Base-by-base conservation (phyloP, 495 filamentous ascomycete genomes). In the Hyphodiscus hymeniophilus region DNA sequence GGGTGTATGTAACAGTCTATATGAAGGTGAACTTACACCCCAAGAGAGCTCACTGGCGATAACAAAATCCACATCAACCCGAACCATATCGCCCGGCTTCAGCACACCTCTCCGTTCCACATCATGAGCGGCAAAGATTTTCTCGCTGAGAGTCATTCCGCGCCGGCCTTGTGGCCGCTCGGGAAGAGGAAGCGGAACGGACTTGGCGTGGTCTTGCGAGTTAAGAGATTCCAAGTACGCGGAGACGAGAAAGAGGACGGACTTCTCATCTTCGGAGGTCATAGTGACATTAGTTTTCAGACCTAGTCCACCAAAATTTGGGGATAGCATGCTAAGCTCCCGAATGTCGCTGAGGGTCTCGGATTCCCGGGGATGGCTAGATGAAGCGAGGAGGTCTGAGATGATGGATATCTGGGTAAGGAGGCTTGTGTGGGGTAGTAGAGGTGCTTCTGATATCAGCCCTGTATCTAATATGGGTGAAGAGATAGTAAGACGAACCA, bases 111-210 rank as follows among this genome's bases (percentile, higher is more conserved):
- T 56, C 7, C 59, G 26, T 1, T 56, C 45, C 20, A 67, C 43
- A 42, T 68, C 68, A 50, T 69, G 66, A 32, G 57, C 45, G 0
- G 66, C 68, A 47, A 71, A 64, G 11, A 71, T 66, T 45, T 71
- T 70, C 45, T 69, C 67, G 7, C 63, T 59, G 6, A 70, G 34
- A 0, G 64, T 70, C 68, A 71, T 71, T 7, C 57, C 60, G 20
- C 61, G 60, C 21, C 63, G 52, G 1, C 58, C 61, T 15, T 39
- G 20, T 3, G 65, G 62, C 12, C 59, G 53, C 1, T 35, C 12
- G 16, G 42, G 15, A 7, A 41, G 39, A 16, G 18, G 24, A 21
- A 57, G 42, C 6, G 56, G 48, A 2, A 20, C 31, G 1, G 43
- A 22, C 32, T 52, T 58, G 15, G 50, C 44, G 12, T 59, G 51